Evolutionary conservation across 805 yeast species (phyloP).

Genomic region (Starmerella bombi): DNA sequence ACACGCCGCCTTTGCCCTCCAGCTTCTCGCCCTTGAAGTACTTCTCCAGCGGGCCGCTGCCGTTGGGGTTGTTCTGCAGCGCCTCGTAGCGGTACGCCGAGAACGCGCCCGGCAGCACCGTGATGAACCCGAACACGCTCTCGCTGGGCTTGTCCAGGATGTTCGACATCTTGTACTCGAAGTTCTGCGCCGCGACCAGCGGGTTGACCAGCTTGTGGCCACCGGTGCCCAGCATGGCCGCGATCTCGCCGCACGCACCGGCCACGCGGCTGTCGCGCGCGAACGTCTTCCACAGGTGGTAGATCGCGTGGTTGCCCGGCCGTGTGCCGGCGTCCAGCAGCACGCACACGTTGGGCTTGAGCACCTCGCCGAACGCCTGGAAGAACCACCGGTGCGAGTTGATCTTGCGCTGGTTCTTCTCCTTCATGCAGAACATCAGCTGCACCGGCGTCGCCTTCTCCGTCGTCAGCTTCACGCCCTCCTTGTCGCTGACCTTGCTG

Average conservation of each 20-base stretch:
- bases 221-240: constrained; percentile 61
- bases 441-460: constrained; percentile 69
- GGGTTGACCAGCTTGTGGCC: constrained; percentile 57
- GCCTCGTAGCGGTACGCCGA: constrained; percentile 87
- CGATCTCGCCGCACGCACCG: constrained; percentile 97
- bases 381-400: constrained; percentile 96
- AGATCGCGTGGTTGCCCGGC: constrained; percentile 72
- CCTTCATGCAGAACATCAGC: constrained; percentile 78
- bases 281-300: constrained; percentile 81
- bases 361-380: constrained; percentile 74
- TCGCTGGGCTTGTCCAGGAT: constrained; percentile 93
- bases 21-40: constrained; percentile 87
- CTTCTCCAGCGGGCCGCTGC: constrained; percentile 74
- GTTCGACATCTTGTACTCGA: constrained; percentile 91
- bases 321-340: constrained; percentile 90
- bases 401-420: constrained; percentile 75
- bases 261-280: constrained; percentile 66
- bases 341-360: constrained; percentile 72
- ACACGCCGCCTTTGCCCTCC: constrained; percentile 61
- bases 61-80: constrained; percentile 48
- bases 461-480: constrained; percentile 47
- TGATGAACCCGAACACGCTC: constrained; percentile 83
- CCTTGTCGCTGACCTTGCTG: constrained; percentile 43
- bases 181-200: constrained; percentile 88
- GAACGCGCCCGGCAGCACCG: constrained; percentile 93